Percentiles rank a stretch among this genome's conserved stretches.
These are phyloP conservation scores for Yamadazyma akitaensis DNA, from an alignment of 805 yeast species.

Conservation along the genomic window DNA sequence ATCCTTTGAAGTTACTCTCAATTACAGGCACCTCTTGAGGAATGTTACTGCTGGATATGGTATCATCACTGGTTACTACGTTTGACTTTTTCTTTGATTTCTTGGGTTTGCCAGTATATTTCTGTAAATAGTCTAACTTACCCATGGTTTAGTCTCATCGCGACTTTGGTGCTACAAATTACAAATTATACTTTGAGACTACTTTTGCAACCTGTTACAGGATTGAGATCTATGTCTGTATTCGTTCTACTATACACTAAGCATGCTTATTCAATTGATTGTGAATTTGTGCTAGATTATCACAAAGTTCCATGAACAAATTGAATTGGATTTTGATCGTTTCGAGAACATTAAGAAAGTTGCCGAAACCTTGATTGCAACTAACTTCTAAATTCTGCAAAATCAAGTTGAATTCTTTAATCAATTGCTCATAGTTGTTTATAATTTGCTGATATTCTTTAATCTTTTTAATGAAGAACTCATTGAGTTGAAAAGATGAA, in stretches of 20 bases:
- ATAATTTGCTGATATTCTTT: conserved; percentile 47
- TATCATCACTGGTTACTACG: conserved; percentile 9
- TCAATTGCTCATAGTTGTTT: conserved; percentile 57
- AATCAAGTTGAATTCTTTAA: conserved; percentile 57
- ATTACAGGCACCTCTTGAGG: background rate
- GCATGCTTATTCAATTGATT: conserved; percentile 22
- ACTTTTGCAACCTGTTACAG: background rate
- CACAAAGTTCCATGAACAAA: conserved; percentile 72
- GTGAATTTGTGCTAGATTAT: conserved; percentile 69
- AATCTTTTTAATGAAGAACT: conserved; percentile 51
- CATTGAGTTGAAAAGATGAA: conserved; percentile 51
- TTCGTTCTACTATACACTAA: conserved; percentile 4
- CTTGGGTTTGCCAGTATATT: conserved; percentile 11
- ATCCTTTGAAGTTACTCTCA: conserved; percentile 23
- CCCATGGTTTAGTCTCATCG: conserved; percentile 5
- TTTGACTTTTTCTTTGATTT: conserved; percentile 7
- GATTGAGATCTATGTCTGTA: background rate
- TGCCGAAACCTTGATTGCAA: conserved; percentile 39
- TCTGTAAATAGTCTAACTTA: conserved; percentile 7
- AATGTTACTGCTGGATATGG: background rate
- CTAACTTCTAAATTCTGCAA: conserved; percentile 40
- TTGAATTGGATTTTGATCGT: conserved; percentile 67
- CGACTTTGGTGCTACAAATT: conserved; percentile 6
- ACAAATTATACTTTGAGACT: background rate
- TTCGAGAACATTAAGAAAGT: conserved; percentile 47